Evolutionary conservation across 2,329 filamentous ascomycete genomes (phyloP), one percentile per base, ranked within the genome.

Genomic region (Cadophora gregata): DNA sequence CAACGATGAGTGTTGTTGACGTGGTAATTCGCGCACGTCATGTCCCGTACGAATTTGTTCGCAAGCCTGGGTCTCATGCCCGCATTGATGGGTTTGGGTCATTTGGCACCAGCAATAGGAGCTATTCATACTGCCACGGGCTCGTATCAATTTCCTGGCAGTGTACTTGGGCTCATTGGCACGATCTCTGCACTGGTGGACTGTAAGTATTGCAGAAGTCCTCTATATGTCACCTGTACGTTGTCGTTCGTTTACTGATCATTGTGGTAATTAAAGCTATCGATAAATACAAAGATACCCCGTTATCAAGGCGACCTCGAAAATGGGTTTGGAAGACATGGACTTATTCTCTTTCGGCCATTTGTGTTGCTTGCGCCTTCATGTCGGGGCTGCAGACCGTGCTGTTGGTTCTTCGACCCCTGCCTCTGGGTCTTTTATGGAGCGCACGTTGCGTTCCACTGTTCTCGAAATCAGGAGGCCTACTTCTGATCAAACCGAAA

Each of bases 261-360:
- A 47, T 47, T n/a, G 10, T 53, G 27, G 8, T 55, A 10, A 31
- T 21, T 14, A 36, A n/a, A 58, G 53, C 53, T n/a, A 21, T 58
- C 31, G 53, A 58, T n/a, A 58, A 31, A 12, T 58, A 58, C 53
- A 58, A 58, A 58, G 53, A 58, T 58, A 21, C 29, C 8, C 53
- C 53, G 14, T 4, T 38, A n/a, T 33, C 53, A 38, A 33, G 29
- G 7, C 36, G 53, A 58, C 53, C 53, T 58, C 19, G 27, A n/a
- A 58, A 58, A 36, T 33, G 53, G 53, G 31, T 58, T 33, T 58
- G 53, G 53, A 58, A 24, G 19, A 58, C 31, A 21, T 58, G 53
- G 53, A 36, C 19, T 3, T 58, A 58, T 38, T 27, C 25, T 1
- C 53, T 58, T 12, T 58, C 27, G 29, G 29, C 53, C 9, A 38